Percentiles rank a stretch among this genome's conserved stretches.
phyloP scores from a whole-genome alignment of 306 rosid species.

The Gynostemma pentaphyllum region DNA sequence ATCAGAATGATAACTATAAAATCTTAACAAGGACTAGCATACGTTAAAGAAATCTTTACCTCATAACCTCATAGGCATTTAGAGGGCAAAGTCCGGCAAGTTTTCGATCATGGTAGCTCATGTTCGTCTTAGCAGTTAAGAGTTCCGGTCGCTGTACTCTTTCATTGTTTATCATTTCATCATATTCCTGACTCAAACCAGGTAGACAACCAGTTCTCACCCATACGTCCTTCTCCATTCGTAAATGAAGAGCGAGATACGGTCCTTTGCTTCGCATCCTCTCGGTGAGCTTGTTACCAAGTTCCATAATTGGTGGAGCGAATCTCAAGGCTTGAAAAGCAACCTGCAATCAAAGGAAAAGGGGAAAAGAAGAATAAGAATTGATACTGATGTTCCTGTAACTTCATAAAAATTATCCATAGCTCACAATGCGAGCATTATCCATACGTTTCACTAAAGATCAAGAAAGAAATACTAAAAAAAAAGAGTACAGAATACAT shows the following conservation, averaged over 20 bases:
- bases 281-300: conserved; percentile 64
- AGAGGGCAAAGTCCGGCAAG: conserved; percentile 94
- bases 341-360: conserved; percentile 41
- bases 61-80: conserved; percentile 64
- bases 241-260: conserved; percentile 78
- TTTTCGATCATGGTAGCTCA: conserved; percentile 83
- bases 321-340: conserved; percentile 92
- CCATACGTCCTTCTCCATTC: conserved; percentile 99
- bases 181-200: conserved; percentile 51
- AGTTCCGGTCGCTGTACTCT: conserved; percentile 75
- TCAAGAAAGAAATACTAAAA: not conserved
- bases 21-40: not conserved
- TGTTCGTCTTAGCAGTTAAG: conserved; percentile 74
- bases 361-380: conserved; percentile 3
- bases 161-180: conserved; percentile 64
- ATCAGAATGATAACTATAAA: not conserved
- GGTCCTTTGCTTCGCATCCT: conserved; percentile 89
- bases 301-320: conserved; percentile 62
- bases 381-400: not conserved
- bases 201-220: conserved; percentile 98
- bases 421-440: not conserved
- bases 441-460: not conserved
- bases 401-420: not conserved
- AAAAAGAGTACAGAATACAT: not conserved
- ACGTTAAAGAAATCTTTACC: conserved; percentile 29